Evolutionary conservation across 2,329 filamentous ascomycete genomes (phyloP), one percentile per base, ranked within the genome.

Genomic region (Parafenestella ontariensis): DNA sequence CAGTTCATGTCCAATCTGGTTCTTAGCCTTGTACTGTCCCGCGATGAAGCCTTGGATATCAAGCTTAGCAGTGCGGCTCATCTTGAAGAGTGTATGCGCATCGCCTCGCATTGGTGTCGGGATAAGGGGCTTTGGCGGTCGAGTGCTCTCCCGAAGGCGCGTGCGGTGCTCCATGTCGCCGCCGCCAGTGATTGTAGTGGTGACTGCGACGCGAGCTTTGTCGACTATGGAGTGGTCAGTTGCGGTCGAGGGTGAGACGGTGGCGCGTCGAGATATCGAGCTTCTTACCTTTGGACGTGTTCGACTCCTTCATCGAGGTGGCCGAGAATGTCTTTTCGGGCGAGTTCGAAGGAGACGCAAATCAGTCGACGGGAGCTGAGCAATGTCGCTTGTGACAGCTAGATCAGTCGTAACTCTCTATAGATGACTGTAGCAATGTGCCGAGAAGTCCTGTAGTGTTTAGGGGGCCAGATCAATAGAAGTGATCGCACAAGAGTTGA

Each of bases 41-140:
- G 34, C 9, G 28, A 52, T 28, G 20, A 40, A 56, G 17, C 49
- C 46, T 21, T 55, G 52, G 2, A 54, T 43, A 33, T 50, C 37
- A n/a, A n/a, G 18, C 40, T 54, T 53, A 24, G 51, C 39, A 5
- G 5, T 17, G 8, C 21, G 36, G 21, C 37, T 47, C 15, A 51
- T 24, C 13, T 17, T 40, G 17, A 40, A 46, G 43, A 54, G 40
- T 37, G 26, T 24, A n/a, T 36, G 24, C 5, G 28, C 47, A 40
- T 42, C 15, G 17, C 36, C 37, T 13, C 31, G 36, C 9, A 43
- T 28, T 1, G 39, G 46, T 24, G 37, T 40, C 18, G 18, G 18
- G 5, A 24, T 40, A 23, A 18, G 18, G 15, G 13, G 31, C 31
- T 34, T 17, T n/a, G 15, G 15, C 13, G 5, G 31, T 13, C 31